Percentiles rank a stretch among this genome's conserved stretches.
Conservation (phyloP, 495 filamentous ascomycete genomes). For the Talaromyces ruber region DNA sequence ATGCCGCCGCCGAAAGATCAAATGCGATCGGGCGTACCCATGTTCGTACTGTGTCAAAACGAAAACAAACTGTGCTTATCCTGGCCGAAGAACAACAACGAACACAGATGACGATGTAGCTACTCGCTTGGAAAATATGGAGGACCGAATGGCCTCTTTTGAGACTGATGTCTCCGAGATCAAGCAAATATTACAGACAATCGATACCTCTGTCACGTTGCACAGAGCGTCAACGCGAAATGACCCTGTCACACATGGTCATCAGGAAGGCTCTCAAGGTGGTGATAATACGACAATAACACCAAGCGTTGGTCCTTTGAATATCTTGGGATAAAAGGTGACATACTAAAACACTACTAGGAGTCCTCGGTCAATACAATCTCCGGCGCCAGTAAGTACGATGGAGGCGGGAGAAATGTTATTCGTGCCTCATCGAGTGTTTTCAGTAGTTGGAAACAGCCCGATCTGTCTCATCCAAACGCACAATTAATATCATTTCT, state of each 20-base stretch:
- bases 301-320: background rate
- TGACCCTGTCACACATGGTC: background rate
- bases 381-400: background rate
- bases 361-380: background rate
- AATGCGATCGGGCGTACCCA: conserved; percentile 39
- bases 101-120: background rate
- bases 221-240: background rate
- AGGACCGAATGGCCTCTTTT: conserved; percentile 1
- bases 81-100: conserved; percentile 2
- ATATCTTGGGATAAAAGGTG: background rate
- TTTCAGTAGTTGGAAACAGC: background rate
- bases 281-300: background rate
- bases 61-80: conserved; percentile 14
- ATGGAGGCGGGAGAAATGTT: background rate
- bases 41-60: conserved; percentile 38
- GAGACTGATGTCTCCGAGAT: conserved; percentile 8
- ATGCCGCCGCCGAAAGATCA: conserved; percentile 47
- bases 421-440: background rate
- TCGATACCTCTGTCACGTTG: background rate
- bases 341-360: background rate
- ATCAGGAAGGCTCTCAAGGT: background rate
- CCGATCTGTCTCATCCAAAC: conserved; percentile 4
- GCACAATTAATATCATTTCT: conserved; percentile 5
- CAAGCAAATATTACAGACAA: background rate
- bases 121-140: conserved; percentile 10